A percentile compares a stretch with the other conserved stretches of the same genome.
These are phyloP conservation scores for Plasmodium blacklocki DNA, from an alignment of 169 alveolate genomes.

Conservation along the genomic window DNA sequence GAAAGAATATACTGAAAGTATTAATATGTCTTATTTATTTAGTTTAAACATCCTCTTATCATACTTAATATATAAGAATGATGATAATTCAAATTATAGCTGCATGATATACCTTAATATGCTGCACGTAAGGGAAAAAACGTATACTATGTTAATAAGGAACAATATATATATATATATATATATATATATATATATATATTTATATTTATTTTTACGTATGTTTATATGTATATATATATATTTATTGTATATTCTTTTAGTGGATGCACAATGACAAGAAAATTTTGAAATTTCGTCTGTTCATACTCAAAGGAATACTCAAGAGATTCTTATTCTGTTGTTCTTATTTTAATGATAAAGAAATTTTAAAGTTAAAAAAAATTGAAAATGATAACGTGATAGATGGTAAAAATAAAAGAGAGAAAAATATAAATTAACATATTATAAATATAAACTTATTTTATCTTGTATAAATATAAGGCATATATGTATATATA, in stretches of 20 bases:
- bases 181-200: background rate
- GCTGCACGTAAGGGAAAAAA: constrained; percentile 12
- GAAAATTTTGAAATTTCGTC: constrained; percentile 39
- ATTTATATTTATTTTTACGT: background rate
- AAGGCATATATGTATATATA: background rate
- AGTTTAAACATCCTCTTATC: constrained; percentile 64
- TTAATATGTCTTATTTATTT: constrained; percentile 57
- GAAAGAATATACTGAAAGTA: constrained; percentile 27
- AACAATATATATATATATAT: background rate
- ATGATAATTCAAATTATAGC: constrained; percentile 60
- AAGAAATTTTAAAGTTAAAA: constrained; percentile 27
- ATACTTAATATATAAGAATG: constrained; percentile 66
- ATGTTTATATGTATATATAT: background rate
- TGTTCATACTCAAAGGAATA: constrained; percentile 62
- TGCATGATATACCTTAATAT: constrained; percentile 54
- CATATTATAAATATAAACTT: background rate
- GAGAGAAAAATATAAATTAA: background rate
- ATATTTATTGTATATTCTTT: background rate
- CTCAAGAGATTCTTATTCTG: constrained; percentile 53
- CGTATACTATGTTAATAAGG: background rate
- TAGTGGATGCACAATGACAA: constrained; percentile 68
- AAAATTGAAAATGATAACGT: constrained; percentile 23
- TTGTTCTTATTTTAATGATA: constrained; percentile 52
- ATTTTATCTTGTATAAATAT: too few species aligned
- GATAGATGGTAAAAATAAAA: constrained; percentile 31